Conservation (phyloP, 495 filamentous ascomycete species). For the Penicillium odoratum region DNA sequence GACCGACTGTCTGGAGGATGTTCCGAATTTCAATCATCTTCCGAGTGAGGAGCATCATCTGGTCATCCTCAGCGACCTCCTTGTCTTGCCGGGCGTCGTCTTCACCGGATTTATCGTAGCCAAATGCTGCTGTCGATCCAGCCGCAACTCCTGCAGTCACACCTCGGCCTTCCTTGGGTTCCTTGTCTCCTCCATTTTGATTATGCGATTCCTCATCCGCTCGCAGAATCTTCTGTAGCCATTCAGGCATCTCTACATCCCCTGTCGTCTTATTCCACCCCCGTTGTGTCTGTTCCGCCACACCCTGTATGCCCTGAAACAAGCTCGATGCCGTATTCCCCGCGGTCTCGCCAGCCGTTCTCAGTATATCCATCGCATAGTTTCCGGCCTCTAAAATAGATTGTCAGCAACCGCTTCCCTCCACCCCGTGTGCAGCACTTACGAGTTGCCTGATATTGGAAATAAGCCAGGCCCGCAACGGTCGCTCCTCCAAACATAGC, state of each 20-base stretch:
- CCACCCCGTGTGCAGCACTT: slow-evolving; percentile 35
- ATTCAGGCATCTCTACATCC: slow-evolving; percentile 74
- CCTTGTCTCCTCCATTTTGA: slow-evolving; percentile 44
- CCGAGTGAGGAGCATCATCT: slow-evolving; percentile 99
- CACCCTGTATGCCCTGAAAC: slow-evolving; percentile 67
- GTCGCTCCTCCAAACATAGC: slow-evolving; percentile 88
- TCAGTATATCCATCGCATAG: slow-evolving; percentile 81
- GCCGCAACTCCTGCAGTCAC: slow-evolving; percentile 51
- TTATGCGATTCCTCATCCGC: slow-evolving; percentile 52
- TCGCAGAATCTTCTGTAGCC: slow-evolving; percentile 75
- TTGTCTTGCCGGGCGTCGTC: slow-evolving; percentile 63
- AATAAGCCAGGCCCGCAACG: slow-evolving; percentile 82
- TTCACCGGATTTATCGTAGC: slow-evolving; percentile 69
- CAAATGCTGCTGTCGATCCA: slow-evolving; percentile 73
- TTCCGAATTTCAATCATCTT: slow-evolving; percentile 99
- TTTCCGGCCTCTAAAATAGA: slow-evolving; percentile 72
- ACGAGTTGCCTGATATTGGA: slow-evolving; percentile 96
- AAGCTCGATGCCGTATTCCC: slow-evolving; percentile 61
- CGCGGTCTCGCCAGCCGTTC: slow-evolving; percentile 67
- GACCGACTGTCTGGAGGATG: slow-evolving; percentile 85
- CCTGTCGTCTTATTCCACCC: slow-evolving; percentile 86
- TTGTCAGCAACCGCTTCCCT: slow-evolving; percentile 26
- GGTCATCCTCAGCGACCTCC: slow-evolving; percentile 80
- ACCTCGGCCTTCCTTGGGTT: slow-evolving; percentile 63
- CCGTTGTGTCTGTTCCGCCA: slow-evolving; percentile 72